Evolutionary conservation across 1,139 yeast genomes (phyloP).

Genomic region (Candida sanyaensis): DNA sequence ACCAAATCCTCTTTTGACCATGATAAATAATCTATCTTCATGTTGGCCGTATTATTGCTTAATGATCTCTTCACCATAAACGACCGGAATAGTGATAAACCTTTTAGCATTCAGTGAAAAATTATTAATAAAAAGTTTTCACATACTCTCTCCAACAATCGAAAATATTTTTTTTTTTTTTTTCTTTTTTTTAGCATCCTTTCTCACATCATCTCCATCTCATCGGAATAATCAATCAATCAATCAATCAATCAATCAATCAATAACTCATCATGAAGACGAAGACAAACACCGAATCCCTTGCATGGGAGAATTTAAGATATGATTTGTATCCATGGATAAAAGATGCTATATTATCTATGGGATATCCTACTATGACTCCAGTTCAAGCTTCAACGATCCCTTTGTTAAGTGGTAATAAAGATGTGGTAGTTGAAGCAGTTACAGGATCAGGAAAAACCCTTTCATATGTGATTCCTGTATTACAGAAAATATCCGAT

Average conservation of each 20-base stretch:
- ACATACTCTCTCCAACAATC: background rate
- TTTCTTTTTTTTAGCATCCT: conserved; percentile 1
- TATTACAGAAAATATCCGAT: conserved; percentile 61
- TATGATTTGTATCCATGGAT: conserved; percentile 46
- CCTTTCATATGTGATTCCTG: conserved; percentile 80
- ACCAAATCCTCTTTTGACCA: conserved; percentile 60
- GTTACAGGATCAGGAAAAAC: conserved; percentile 98
- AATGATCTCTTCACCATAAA: conserved; percentile 31
- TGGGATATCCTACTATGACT: conserved; percentile 85
- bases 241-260: background rate
- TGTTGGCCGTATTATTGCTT: conserved; percentile 5
- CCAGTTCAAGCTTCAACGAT: conserved; percentile 97
- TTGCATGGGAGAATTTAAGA: conserved; percentile 40
- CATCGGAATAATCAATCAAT: conserved; percentile 8
- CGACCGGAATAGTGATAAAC: conserved; percentile 6
- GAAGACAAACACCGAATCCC: conserved; percentile 36
- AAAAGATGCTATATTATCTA: conserved; percentile 63
- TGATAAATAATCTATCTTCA: conserved; percentile 31
- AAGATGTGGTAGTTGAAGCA: conserved; percentile 95
- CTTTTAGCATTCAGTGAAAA: conserved; percentile 4
- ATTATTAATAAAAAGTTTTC: background rate
- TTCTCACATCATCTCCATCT: background rate
- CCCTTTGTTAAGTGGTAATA: conserved; percentile 82
- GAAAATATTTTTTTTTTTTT: conserved; percentile 5
- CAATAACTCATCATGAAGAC: conserved; percentile 23